phyloP scores from a whole-genome alignment of 768 basidiomycete genomes.

The Strobilomyces dryophilus region DNA sequence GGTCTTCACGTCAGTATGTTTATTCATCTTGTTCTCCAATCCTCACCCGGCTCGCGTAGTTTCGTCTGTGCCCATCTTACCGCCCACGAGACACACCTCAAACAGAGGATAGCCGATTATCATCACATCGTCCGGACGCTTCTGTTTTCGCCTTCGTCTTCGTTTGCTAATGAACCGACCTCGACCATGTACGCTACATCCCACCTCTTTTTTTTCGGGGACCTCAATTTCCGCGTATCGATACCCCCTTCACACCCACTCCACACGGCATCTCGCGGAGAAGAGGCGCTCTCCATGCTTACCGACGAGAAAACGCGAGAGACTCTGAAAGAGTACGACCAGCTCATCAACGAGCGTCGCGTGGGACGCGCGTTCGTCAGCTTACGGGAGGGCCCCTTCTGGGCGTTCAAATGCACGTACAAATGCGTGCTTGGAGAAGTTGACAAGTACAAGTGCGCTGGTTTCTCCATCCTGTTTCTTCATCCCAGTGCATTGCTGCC shows the following conservation, averaged over 20 bases:
- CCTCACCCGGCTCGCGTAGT: conserved; percentile 36
- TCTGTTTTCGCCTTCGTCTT: conserved; percentile 60
- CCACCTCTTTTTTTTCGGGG: conserved; percentile 90
- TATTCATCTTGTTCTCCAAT: background rate
- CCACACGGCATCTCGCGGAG: conserved; percentile 28
- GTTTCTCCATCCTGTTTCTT: too few species aligned
- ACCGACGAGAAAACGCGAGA: conserved; percentile 51
- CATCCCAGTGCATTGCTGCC: background rate
- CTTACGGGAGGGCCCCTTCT: conserved; percentile 82
- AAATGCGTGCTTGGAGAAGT: conserved; percentile 81
- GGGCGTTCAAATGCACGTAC: conserved; percentile 87
- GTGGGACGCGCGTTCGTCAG: conserved; percentile 67
- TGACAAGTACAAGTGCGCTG: conserved; percentile 70
- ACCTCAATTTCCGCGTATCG: conserved; percentile 88
- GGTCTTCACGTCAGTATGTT: conserved; percentile 69
- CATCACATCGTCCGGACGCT: conserved; percentile 75
- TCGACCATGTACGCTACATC: conserved; percentile 80
- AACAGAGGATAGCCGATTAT: conserved; percentile 71
- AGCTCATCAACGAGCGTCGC: conserved; percentile 58
- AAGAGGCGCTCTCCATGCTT: conserved; percentile 40
- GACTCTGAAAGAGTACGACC: conserved; percentile 66
- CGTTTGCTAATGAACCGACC: conserved; percentile 33
- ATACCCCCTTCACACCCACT: conserved; percentile 54
- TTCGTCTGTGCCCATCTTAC: conserved; percentile 94
- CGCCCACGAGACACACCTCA: conserved; percentile 66